Base-by-base conservation (phyloP, 202 grass and related monocot genomes). In the Panicum hallii region DNA sequence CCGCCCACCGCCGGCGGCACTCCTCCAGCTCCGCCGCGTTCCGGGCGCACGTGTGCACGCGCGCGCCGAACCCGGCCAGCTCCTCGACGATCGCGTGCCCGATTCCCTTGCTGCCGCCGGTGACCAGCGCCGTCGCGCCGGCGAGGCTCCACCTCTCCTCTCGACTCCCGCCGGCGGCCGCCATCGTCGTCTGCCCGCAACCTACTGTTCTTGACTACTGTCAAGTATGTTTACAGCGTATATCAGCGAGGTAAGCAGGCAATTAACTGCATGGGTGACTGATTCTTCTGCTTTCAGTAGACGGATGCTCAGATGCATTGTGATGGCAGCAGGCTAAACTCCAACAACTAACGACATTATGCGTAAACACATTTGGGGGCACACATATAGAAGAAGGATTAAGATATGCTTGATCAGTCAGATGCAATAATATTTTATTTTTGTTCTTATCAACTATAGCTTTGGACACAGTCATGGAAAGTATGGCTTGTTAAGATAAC, bases 31-130 rank as follows among this genome's bases (percentile, higher is more conserved):
- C 78, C 1, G 26, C 83, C 22, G 65, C 79, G 11, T 64, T 90
- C 16, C 90, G 83, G 5, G 88, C n/a, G 30, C 93, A 95, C 9
- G 90, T 92, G 84, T 95, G 90, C 23, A 92, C 93, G 16, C 69
- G 20, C 5, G 70, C 90, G 4, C 93, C 90, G 40, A 90, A 52
- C 20, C 13, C 60, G 1, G 86, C 88, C 0, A 95, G 83, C 78
- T 92, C 90, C 82, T 94, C 87, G 20, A 94, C 89, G 23, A 52
- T 72, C 0, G 28, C 70, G 47, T 34, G 28, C 15, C 70, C 70
- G 26, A 72, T 72, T 12, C 70, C 70, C 5, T 72, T 72, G 70
- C 70, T 72, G 7, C 70, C 70, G 4, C 70, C 70, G 46, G 70
- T 52, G 14, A 72, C 70, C 14, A 72, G 70, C 46, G 70, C 70